phyloP scores from a whole-genome alignment of 2,329 filamentous ascomycete genomes.

The Monosporascus cannonballus region DNA sequence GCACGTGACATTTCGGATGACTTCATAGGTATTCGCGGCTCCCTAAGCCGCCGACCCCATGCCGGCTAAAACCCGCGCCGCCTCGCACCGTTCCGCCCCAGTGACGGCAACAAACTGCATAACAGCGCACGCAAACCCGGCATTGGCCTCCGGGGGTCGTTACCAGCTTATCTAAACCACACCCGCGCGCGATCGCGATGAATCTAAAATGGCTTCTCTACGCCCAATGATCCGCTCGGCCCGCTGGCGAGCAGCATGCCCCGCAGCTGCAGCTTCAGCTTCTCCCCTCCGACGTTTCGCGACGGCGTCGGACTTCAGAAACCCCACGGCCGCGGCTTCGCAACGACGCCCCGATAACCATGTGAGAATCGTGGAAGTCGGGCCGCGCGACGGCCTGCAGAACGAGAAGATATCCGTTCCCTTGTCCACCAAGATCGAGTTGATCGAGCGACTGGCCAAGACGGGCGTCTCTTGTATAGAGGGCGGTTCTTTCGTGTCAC shows the following conservation, averaged over 20 bases:
- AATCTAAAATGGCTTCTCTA: slow-evolving; percentile 23
- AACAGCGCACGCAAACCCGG: too few relatives aligned
- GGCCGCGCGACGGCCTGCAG: slow-evolving; percentile 63
- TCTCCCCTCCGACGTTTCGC: slow-evolving; percentile 19
- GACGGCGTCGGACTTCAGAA: slow-evolving; percentile 23
- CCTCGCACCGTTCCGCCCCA: too few relatives aligned
- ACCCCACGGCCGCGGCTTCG: slow-evolving; percentile 7
- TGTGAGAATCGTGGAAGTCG: slow-evolving; percentile 57
- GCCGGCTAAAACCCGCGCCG: too few relatives aligned
- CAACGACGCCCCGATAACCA: slow-evolving; percentile 18
- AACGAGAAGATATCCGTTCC: slow-evolving; percentile 58
- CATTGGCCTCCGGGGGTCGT: too few relatives aligned
- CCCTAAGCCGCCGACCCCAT: too few relatives aligned
- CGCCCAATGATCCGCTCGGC: slow-evolving; percentile 23
- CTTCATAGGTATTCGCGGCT: too few relatives aligned
- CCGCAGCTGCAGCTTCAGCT: slow-evolving; percentile 7
- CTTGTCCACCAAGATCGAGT: slow-evolving; percentile 54
- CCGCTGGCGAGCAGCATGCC: slow-evolving; percentile 14
- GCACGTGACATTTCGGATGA: too few relatives aligned
- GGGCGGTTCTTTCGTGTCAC: slow-evolving; percentile 61
- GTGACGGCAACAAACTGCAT: too few relatives aligned
- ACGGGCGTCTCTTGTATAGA: slow-evolving; percentile 58
- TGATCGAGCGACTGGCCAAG: slow-evolving; percentile 50
- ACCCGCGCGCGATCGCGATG: slow-evolving; percentile 13
- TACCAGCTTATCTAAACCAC: not conserved